Base-by-base conservation (phyloP, 2,329 filamentous ascomycete genomes). In the Pseudogymnoascus sp. region DNA sequence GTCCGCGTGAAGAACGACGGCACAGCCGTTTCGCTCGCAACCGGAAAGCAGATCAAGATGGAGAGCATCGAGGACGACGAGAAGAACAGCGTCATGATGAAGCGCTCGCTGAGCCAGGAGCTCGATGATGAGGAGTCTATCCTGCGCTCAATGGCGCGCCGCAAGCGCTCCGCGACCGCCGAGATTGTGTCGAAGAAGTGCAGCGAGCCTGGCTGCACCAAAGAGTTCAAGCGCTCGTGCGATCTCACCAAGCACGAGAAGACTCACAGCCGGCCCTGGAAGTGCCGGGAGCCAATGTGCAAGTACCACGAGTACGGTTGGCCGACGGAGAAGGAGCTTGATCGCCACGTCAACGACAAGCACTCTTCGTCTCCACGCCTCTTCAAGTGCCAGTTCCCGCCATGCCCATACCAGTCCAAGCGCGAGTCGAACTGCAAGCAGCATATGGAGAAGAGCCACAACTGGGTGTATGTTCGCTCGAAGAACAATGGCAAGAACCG, bases 231-330 rank as follows among this genome's bases (percentile, higher is more conserved):
- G 76, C 87, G 94, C 64, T 91, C 91, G n/a, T 97, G 94, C 75
- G 94, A 99, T 73, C 79, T 97, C 62, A 97, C 91, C 67, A 97
- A 97, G 80, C 94, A 99, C 76, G 89, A 96, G 77, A 99, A 97
- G 80, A 97, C 93, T 0, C 94, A 99, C 74, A 91, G 90, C 61
- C 89, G 94, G 36, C 94, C 93, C 8, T 97, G 90, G 89, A 99
- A 99, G 79, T 99, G 94, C 75, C 82, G 86, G 6, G 79, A 90
- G 20, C 71, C 82, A 39, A 86, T 83, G 50, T 97, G 94, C 88
- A 96, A 95, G 73, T 97, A 96, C 75, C 85, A 89, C 73, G 83
- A 88, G 35, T 85, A 89, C 68, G 94, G 94, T 58, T 97, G 93
- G 89, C 93, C 94, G 4, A 97, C 94, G 0, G 92, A 97, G 76